Evolutionary conservation across 2,329 filamentous ascomycete species (phyloP).

Genomic region (Fusarium sp.): DNA sequence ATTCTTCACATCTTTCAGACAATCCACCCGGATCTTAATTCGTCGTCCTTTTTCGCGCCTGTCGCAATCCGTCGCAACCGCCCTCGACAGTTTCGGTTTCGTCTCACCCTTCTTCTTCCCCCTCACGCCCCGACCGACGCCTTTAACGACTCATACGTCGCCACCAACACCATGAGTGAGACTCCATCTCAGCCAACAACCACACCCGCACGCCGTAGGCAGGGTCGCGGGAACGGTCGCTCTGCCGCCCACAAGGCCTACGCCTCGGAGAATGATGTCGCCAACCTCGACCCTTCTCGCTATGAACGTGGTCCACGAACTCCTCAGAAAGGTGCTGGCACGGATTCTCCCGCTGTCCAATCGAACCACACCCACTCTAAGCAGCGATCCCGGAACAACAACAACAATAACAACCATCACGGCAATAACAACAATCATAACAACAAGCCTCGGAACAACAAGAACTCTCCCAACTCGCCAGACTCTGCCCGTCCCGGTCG

Average conservation of each 20-base stretch:
- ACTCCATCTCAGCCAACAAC: conserved; percentile 48
- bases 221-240: conserved; percentile 57
- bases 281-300: conserved; percentile 48
- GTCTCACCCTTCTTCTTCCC: conserved; percentile 6
- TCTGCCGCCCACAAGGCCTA: conserved; percentile 64
- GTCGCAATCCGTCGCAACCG: conserved; percentile 29
- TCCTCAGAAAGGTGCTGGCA: conserved; percentile 57
- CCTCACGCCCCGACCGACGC: not conserved
- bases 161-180: conserved; percentile 49
- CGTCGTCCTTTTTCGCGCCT: conserved; percentile 8
- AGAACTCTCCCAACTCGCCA: conserved; percentile 54
- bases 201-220: conserved; percentile 52
- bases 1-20: conserved; percentile 31
- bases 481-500: conserved; percentile 55
- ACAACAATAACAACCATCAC: conserved; percentile 25
- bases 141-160: conserved; percentile 6
- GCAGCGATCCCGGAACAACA: conserved; percentile 45
- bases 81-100: conserved; percentile 3
- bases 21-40: conserved; percentile 37
- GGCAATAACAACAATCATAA: conserved; percentile 34
- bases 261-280: conserved; percentile 68
- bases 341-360: conserved; percentile 51
- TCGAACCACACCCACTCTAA: conserved; percentile 45
- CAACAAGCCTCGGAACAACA: conserved; percentile 50
- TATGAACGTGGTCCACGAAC: conserved; percentile 56